phyloP scores from a whole-genome alignment of 179 eudicot species.

The Silene vulgaris region DNA sequence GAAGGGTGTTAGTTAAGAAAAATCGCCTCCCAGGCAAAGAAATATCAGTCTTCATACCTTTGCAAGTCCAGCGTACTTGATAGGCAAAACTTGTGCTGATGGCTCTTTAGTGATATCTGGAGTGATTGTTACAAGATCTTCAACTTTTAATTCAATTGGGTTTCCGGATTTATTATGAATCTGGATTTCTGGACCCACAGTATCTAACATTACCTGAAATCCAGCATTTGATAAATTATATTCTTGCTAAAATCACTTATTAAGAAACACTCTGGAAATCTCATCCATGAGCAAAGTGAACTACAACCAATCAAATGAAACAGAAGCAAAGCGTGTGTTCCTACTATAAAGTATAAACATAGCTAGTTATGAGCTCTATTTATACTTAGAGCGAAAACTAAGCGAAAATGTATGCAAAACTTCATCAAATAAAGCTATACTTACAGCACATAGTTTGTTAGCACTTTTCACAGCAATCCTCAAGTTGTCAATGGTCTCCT shows the following conservation, averaged over 20 bases:
- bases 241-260: background rate
- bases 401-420: background rate
- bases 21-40: background rate
- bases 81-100: slow-evolving; percentile 61
- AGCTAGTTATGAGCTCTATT: background rate
- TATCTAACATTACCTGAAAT: slow-evolving; percentile 93
- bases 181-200: slow-evolving; percentile 85
- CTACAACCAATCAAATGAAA: background rate
- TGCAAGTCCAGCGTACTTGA: slow-evolving; percentile 72
- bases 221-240: slow-evolving; percentile 1
- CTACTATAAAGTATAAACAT: background rate
- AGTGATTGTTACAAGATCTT: slow-evolving; percentile 57
- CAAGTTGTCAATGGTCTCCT: slow-evolving; percentile 73
- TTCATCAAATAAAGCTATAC: background rate
- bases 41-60: slow-evolving; percentile 39
- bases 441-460: slow-evolving; percentile 78
- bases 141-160: slow-evolving; percentile 56
- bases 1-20: background rate
- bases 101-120: slow-evolving; percentile 68
- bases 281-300: background rate
- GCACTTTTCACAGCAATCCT: slow-evolving; percentile 54
- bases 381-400: background rate
- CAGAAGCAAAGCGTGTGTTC: background rate
- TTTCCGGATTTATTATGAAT: slow-evolving; percentile 60
- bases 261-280: background rate